These are phyloP conservation scores for Spatholobus suberectus DNA, from an alignment of 306 rosid genomes.

Conservation along the genomic window DNA sequence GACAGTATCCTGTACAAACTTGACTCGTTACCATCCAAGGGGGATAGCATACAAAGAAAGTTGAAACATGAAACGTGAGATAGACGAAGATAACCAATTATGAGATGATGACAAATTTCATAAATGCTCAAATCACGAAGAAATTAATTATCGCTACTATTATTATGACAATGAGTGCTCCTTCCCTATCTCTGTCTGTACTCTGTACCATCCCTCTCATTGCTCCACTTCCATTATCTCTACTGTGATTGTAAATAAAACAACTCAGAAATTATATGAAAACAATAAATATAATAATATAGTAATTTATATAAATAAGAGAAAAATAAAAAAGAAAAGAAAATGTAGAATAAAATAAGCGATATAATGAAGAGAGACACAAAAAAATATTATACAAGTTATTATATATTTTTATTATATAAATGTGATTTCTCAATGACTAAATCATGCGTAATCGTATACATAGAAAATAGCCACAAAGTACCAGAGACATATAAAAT, in stretches of 20 bases:
- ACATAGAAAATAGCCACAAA: slow-evolving; percentile 7
- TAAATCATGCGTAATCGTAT: slow-evolving; percentile 18
- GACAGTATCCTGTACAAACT: background rate
- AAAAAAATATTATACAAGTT: background rate
- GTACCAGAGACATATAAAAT: background rate
- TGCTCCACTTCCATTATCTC: slow-evolving; percentile 1
- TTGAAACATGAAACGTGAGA: background rate
- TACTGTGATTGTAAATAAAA: slow-evolving; percentile 29
- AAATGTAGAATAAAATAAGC: background rate
- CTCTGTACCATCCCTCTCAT: background rate
- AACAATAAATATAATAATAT: background rate
- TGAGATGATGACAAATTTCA: slow-evolving; percentile 8
- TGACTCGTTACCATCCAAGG: background rate
- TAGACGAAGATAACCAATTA: background rate
- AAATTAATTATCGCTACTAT: background rate
- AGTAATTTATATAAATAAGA: background rate
- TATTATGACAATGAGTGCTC: background rate
- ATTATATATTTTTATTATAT: no score
- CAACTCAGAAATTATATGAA: slow-evolving; percentile 19
- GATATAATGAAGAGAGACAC: background rate
- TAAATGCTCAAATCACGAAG: background rate
- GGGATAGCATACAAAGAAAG: background rate
- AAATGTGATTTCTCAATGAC: background rate
- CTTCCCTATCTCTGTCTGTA: slow-evolving; percentile 1
- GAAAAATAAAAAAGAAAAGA: no score